Conservation (phyloP, 2,329 filamentous ascomycete genomes). For the Cytospora chrysosperma region DNA sequence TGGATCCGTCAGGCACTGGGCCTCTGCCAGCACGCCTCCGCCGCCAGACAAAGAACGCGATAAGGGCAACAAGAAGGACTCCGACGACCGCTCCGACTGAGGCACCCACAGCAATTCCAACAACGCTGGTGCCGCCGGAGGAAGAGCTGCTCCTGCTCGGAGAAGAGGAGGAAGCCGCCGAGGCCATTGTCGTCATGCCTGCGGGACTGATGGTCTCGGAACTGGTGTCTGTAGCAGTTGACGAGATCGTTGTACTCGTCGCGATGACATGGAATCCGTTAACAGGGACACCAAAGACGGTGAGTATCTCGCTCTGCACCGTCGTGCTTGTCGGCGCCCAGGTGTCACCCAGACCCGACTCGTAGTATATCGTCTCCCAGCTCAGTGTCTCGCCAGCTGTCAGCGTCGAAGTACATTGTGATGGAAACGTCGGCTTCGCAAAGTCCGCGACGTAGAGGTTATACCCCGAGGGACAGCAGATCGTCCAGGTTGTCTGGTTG, state of each 20-base stretch:
- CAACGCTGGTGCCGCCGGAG: not conserved
- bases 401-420: slow-evolving; percentile 14
- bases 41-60: not conserved
- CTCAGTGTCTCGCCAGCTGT: slow-evolving; percentile 1
- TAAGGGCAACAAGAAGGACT: not conserved
- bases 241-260: not conserved
- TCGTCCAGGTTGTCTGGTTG: slow-evolving; percentile 3
- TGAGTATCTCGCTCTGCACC: not conserved
- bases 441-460: slow-evolving; percentile 9
- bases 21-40: not conserved
- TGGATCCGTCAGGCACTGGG: not conserved
- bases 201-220: not conserved
- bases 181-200: not conserved
- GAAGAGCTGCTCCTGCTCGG: not conserved
- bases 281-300: slow-evolving; percentile 5
- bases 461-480: slow-evolving; percentile 16
- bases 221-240: not conserved
- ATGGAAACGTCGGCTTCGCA: slow-evolving; percentile 1
- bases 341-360: not conserved
- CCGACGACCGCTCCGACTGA: slow-evolving; percentile 1
- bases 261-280: slow-evolving; percentile 11
- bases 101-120: not conserved
- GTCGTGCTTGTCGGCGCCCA: not conserved
- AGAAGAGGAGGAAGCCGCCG: not conserved
- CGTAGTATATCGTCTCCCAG: not conserved